A percentile compares a stretch with the other conserved stretches of the same genome.
Conservation (phyloP, 2,329 filamentous ascomycete species). For the Verticillium isaacii region DNA sequence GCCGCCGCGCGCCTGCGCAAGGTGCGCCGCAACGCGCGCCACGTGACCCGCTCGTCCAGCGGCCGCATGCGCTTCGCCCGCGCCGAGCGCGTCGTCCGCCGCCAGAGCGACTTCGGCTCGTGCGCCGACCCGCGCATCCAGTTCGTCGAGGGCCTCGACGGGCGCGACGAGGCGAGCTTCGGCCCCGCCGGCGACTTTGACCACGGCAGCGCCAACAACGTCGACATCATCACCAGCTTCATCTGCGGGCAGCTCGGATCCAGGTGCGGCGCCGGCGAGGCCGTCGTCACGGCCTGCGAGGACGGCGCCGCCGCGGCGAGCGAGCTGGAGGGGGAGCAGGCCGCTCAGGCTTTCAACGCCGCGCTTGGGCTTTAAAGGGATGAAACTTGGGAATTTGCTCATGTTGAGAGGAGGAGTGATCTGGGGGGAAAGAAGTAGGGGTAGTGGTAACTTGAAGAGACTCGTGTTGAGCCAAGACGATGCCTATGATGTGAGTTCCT, state of each 20-base stretch:
- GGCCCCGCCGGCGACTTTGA: conserved; percentile 38
- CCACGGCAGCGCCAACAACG: conserved; percentile 41
- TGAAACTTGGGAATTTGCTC: neutral
- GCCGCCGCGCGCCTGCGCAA: conserved; percentile 13
- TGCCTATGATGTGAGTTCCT: neutral
- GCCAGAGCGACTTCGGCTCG: conserved; percentile 32
- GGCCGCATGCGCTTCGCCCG: conserved; percentile 14
- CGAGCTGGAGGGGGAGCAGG: conserved; percentile 16
- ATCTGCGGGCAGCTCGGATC: conserved; percentile 37
- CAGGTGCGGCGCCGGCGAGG: conserved; percentile 15
- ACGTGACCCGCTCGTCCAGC: conserved; percentile 3
- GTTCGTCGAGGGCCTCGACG: conserved; percentile 44
- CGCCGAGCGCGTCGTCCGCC: neutral
- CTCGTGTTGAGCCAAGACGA: neutral
- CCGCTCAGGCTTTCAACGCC: conserved; percentile 19
- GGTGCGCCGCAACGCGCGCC: conserved; percentile 8
- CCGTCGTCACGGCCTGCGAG: conserved; percentile 14
- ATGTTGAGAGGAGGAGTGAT: neutral
- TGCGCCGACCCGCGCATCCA: conserved; percentile 44
- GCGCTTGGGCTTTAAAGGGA: conserved; percentile 6
- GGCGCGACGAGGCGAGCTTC: conserved; percentile 38
- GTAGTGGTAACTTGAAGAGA: neutral
- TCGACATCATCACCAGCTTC: conserved; percentile 37
- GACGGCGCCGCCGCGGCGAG: conserved; percentile 13
- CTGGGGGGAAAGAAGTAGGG: neutral